Evolutionary conservation across 495 filamentous ascomycete genomes (phyloP).

Genomic region (Pyronema omphalodes): DNA sequence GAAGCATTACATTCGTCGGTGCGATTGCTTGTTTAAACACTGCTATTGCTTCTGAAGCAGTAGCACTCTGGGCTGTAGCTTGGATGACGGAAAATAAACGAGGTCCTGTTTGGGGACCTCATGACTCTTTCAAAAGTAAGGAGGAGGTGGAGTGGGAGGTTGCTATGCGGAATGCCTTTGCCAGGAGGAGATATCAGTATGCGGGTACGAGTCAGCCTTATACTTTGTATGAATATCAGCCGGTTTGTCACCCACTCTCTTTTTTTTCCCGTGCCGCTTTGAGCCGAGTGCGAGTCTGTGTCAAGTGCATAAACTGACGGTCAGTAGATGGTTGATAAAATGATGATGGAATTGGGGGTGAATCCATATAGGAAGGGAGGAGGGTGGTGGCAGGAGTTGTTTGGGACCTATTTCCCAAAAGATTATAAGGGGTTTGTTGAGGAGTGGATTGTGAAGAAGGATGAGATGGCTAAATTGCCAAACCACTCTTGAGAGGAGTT

Average conservation of each 20-base stretch:
- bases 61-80: slow-evolving; percentile 21
- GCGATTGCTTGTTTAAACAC: neutral
- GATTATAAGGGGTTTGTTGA: slow-evolving; percentile 27
- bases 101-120: slow-evolving; percentile 1
- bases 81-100: slow-evolving; percentile 14
- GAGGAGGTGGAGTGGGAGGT: slow-evolving; percentile 15
- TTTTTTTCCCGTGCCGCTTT: no score
- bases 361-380: slow-evolving; percentile 11
- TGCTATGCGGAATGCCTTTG: slow-evolving; percentile 9
- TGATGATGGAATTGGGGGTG: slow-evolving; percentile 22
- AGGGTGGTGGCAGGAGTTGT: slow-evolving; percentile 25
- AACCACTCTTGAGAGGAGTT: neutral
- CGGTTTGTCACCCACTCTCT: slow-evolving; percentile 1
- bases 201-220: slow-evolving; percentile 12
- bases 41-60: neutral
- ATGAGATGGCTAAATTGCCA: neutral
- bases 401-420: slow-evolving; percentile 24
- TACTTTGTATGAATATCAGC: slow-evolving; percentile 16
- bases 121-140: neutral
- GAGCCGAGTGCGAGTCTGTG: neutral
- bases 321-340: slow-evolving; percentile 13
- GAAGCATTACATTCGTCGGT: slow-evolving; percentile 5
- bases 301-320: neutral
- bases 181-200: slow-evolving; percentile 15
- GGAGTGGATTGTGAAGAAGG: slow-evolving; percentile 17